A percentile compares a stretch with the other conserved stretches of the same genome.
phyloP scores from a whole-genome alignment of 2,329 filamentous ascomycete genomes.

The Pyrenochaeta sp. region DNA sequence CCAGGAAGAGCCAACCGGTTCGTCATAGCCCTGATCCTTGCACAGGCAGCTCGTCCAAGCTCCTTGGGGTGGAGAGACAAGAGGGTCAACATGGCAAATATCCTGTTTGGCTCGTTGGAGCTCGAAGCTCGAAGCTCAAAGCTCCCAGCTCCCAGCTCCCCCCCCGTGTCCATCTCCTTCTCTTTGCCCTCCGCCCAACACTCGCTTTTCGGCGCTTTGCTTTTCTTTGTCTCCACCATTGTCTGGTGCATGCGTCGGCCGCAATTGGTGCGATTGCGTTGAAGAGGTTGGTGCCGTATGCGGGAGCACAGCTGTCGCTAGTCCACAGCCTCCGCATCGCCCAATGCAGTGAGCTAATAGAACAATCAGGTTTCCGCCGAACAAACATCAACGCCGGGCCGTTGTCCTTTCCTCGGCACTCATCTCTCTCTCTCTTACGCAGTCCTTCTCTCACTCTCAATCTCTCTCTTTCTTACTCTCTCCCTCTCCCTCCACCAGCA shows the following conservation, averaged over 20 bases:
- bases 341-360: not conserved
- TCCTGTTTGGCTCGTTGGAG: no score
- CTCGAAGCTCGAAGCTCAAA: no score
- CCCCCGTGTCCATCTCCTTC: no score
- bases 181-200: no score
- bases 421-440: not conserved
- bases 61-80: not conserved
- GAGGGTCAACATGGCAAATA: not conserved
- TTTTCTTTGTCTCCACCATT: no score
- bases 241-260: no score
- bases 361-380: constrained; percentile 10
- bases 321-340: not conserved
- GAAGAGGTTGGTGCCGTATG: not conserved
- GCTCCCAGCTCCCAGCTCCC: no score
- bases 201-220: no score
- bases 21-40: constrained; percentile 1
- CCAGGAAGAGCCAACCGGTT: not conserved
- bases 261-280: not conserved
- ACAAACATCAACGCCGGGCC: constrained; percentile 1
- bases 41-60: not conserved
- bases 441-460: not conserved
- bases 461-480: not conserved
- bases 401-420: not conserved
- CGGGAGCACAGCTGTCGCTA: not conserved
- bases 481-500: no score